Evolutionary conservation across 2,329 filamentous ascomycete species (phyloP), one percentile per base, ranked within the genome.

Genomic region (Fusarium humuli): DNA sequence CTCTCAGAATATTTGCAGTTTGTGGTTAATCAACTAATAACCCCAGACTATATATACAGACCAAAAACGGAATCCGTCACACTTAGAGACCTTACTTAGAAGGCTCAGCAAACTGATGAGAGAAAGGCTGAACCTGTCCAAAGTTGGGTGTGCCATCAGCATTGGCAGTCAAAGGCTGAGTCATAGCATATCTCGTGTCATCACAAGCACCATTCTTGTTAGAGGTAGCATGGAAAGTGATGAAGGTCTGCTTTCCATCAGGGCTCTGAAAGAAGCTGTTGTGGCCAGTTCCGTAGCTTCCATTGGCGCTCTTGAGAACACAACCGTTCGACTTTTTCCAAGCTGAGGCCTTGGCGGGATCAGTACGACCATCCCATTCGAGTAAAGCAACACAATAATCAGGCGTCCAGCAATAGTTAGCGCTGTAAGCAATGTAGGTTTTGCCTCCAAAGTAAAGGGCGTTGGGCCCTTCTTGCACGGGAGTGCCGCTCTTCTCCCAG

Each of bases 221-320:
- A 3, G 80, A 77, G 1, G 86, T 87, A 1, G 86, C 86, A 67
- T 89, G 86, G 75, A 86, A 89, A 0, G 85, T 83, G 54, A 85
- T 87, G 83, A 83, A 89, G 5, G 82, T 84, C 75, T 88, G 81
- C 1, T 77, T 83, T 5, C 81, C 85, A 65, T 88, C 85, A 0
- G 86, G 86, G 66, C 85, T 88, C 29, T 76, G 79, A 77, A 90
- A 88, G 80, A 89, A 89, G 5, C 84, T 85, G 69, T 88, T 88
- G 65, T 88, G 86, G 0, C 85, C 86, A 0, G 86, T 85, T 16
- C 86, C 86, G 52, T 85, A 88, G 73, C 87, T 87, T 5, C 86
- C 86, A 62, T 88, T 88, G 3, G 83, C 85, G 46, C 81, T 83
- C 22, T 80, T 83, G 40, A 89, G 82, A 4, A 86, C 79, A 11